Evolutionary conservation across 192 early-diverging fungal genomes (phyloP), one percentile per base, ranked within the genome.

Genomic region (Coemansia sp.): DNA sequence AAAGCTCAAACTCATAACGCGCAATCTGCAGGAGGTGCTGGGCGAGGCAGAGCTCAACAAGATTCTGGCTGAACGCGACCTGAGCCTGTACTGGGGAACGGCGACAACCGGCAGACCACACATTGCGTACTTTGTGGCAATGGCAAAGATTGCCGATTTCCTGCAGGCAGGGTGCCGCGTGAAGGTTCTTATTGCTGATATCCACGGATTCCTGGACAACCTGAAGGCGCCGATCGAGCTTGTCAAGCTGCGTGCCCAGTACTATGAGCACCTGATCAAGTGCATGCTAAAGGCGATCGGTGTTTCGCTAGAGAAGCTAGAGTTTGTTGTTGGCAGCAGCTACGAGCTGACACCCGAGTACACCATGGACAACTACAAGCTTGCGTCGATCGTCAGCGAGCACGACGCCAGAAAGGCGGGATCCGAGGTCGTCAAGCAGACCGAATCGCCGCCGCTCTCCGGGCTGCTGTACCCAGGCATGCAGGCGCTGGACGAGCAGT

Each of bases 151-250:
- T 75, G 97, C 97, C 8, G 97, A 99, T 74, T 95, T 94, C 66
- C 83, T 99, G 55, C 64, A 84, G 57, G 97, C 97, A 48, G 94
- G 91, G 10, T 92, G 90, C 68, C 86, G 95, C 59, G 93, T 94
- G 54, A 96, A 86, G 6, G 73, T 99, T 50, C 83, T 99, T 23
- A 79, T 99, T 57, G 97, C 97, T 27, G 93, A 99, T 75, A 87
- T 99, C 41, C 97, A 99, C 71, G 97, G 92, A 37, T 98, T 94
- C 74, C 88, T 99, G 65, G 97, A 99, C 80, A 99, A 98, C 85
- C 86, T 95, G 84, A 98, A 99, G 82, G 92, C 97, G 37, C 92
- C 94, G 17, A 85, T 95, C 80, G 92, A 97, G 57, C 89, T 94
- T 33, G 88, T 98, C 45, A 81, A 87, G 64, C 74, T 85, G 55